A percentile compares a stretch with the other conserved stretches of the same genome.
These are phyloP conservation scores for Mycena polygramma DNA, from an alignment of 768 basidiomycete species.

Conservation along the genomic window DNA sequence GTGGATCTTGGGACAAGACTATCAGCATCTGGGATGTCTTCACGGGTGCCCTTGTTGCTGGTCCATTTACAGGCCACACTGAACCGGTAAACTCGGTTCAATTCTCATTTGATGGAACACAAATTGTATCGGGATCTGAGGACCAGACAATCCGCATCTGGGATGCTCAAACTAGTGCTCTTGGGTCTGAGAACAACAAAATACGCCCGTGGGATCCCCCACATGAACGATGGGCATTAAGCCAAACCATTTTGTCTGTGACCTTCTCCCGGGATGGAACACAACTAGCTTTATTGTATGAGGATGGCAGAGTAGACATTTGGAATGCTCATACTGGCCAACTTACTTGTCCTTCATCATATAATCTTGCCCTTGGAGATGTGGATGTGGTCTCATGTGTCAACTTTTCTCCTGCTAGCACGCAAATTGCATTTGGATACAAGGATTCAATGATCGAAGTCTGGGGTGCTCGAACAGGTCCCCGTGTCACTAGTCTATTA, in stretches of 20 bases:
- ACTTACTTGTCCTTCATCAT: no score
- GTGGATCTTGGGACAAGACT: background rate
- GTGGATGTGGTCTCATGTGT: no score
- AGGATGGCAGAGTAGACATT: background rate
- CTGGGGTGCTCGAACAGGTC: no score
- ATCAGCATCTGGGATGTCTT: background rate
- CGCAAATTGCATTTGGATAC: no score
- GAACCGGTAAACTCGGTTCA: background rate
- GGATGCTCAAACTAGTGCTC: background rate
- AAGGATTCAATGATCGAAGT: no score
- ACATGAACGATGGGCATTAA: no score
- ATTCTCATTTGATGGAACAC: background rate
- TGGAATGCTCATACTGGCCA: background rate
- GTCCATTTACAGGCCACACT: background rate
- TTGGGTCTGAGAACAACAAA: no score
- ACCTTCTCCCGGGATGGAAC: background rate
- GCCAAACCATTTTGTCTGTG: background rate
- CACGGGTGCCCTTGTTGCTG: background rate
- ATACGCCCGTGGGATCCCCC: no score
- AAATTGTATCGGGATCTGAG: background rate
- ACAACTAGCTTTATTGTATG: background rate
- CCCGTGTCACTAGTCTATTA: background rate
- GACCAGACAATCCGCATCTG: background rate
- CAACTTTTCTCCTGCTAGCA: no score
- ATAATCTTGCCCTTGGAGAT: no score